These are phyloP conservation scores for Thielaviopsis musarum DNA, from an alignment of 2,329 filamentous ascomycete species.

Conservation along the genomic window DNA sequence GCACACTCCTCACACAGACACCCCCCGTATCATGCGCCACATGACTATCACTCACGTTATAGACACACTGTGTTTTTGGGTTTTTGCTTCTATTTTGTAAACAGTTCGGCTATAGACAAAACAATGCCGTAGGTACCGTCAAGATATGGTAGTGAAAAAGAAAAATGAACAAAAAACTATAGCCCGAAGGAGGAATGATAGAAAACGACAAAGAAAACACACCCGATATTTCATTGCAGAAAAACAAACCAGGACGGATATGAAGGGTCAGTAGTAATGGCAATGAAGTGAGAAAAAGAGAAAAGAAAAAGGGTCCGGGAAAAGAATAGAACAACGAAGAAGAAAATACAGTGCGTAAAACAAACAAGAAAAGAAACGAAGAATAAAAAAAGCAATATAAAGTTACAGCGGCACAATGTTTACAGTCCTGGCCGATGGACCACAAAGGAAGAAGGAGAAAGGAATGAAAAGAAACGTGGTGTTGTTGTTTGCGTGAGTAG, in stretches of 20 bases:
- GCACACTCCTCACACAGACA: neutral
- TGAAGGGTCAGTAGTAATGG: too few relatives aligned
- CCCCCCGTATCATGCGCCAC: too few relatives aligned
- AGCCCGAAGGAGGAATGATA: neutral
- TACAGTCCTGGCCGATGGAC: neutral
- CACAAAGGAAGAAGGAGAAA: neutral
- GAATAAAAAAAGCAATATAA: slow-evolving; percentile 2
- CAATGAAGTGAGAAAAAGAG: too few relatives aligned
- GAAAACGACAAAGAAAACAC: neutral
- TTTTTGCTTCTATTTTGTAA: too few relatives aligned
- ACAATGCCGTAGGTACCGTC: neutral
- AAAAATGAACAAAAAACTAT: neutral
- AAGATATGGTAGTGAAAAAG: neutral
- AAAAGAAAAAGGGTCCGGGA: too few relatives aligned
- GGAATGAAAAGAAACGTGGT: slow-evolving; percentile 5
- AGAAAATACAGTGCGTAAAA: neutral
- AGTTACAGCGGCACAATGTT: slow-evolving; percentile 8
- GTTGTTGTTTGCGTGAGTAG: slow-evolving; percentile 7
- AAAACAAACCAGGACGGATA: too few relatives aligned
- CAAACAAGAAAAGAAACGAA: neutral
- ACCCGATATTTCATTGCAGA: too few relatives aligned
- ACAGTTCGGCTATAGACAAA: neutral
- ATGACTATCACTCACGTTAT: too few relatives aligned
- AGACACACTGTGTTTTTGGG: too few relatives aligned
- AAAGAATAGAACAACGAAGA: too few relatives aligned